Base-by-base conservation (phyloP, 768 basidiomycete genomes). In the Lanmaoa pseudosensibilis region DNA sequence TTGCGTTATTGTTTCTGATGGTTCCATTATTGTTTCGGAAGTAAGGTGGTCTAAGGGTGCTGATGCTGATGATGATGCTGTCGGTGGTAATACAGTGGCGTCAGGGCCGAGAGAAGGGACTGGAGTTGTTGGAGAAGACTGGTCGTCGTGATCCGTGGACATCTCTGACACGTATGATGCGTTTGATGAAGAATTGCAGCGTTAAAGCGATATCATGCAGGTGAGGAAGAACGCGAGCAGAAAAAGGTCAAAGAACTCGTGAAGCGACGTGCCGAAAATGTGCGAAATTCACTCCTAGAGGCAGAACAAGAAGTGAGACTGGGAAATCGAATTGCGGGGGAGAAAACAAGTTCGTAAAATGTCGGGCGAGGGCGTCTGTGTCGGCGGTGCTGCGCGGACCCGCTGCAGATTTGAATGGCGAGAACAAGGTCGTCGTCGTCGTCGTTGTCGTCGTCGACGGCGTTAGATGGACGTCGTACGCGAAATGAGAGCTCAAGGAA, bases 131-230 rank as follows among this genome's bases (percentile, higher is more conserved):
- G 61, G 58, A 5, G 66, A 56, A 32, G 60, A 52, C 16, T 33
- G 55, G 52, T 67, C 60, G 57, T 69, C 54, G 57, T 64, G 62
- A 60, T 60, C 60, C 40, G 55, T 55, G 50, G 62, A 62, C 69
- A 62, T 71, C 56, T 65, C 60, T 58, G 69, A 63, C 55, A 52
- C 52, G 58, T 46, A 16, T 30, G 55, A 52, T 55, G 51, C 38
- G 57, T 58, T 46, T 51, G 60, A 50, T 39, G 51, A 33, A 38
- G 38, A 45, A 50, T 30, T 52, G 18, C 48, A 61, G 46, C 41
- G 61, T 54, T 53, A 62, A 43, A 61, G 45, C 33, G 52, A 61
- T 58, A 47, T 58, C 66, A 70, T 69, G 59, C 61, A 55, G 18
- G 47, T 39, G 38, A 56, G 51, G 27, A 46, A 30, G 30, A 32